These are phyloP conservation scores for Zostera marina DNA, from an alignment of 116 monocot species.

Conservation along the genomic window DNA sequence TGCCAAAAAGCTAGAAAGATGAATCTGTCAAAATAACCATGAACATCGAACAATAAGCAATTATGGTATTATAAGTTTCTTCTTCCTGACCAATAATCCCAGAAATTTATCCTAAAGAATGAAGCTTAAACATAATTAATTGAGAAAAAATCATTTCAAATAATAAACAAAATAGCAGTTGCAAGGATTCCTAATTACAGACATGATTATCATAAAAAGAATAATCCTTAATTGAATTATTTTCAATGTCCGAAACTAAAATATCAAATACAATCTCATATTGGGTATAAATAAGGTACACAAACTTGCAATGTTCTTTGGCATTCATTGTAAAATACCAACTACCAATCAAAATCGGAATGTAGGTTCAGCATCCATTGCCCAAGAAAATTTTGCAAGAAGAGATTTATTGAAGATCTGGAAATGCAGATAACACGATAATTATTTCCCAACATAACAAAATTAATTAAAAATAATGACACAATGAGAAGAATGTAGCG, in stretches of 20 bases:
- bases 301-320: not conserved
- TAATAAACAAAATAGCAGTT: too few species aligned
- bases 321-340: not conserved
- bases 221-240: not conserved
- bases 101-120: too few species aligned
- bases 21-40: too few species aligned
- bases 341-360: constrained; percentile 59
- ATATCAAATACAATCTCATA: not conserved
- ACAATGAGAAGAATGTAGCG: not conserved
- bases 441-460: not conserved
- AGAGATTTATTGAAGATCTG: constrained; percentile 97
- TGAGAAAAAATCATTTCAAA: too few species aligned
- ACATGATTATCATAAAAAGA: not conserved
- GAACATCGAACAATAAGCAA: too few species aligned
- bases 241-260: not conserved
- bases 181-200: too few species aligned
- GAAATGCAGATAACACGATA: not conserved
- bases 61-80: too few species aligned
- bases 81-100: too few species aligned
- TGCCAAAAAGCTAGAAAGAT: too few species aligned
- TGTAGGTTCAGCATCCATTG: constrained; percentile 86
- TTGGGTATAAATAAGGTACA: not conserved
- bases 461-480: not conserved
- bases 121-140: too few species aligned
- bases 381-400: constrained; percentile 87